Evolutionary conservation across 2,329 filamentous ascomycete genomes (phyloP).

Genomic region (Neofusicoccum ribis): DNA sequence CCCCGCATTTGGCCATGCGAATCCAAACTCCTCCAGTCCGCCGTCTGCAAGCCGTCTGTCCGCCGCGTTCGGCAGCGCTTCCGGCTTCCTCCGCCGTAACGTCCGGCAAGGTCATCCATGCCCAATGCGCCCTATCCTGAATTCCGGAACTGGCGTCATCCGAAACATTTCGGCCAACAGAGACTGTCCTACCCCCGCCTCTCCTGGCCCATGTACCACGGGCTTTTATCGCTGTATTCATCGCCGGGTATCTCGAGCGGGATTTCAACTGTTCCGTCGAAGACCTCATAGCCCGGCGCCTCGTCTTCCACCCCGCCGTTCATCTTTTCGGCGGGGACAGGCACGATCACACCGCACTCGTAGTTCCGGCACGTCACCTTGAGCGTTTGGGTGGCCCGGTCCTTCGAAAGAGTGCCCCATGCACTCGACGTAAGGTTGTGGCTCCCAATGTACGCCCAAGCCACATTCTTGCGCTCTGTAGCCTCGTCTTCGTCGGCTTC

Average conservation of each 20-base stretch:
- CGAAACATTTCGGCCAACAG: not conserved
- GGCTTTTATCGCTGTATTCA: slow-evolving; percentile 46
- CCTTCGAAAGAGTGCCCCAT: slow-evolving; percentile 79
- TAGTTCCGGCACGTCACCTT: slow-evolving; percentile 89
- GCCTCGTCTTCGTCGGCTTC: slow-evolving; percentile 21
- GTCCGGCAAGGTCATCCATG: not conserved
- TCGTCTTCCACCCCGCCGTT: slow-evolving; percentile 21
- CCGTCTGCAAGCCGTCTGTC: not conserved
- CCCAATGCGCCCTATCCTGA: not conserved
- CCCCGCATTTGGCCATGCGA: not conserved
- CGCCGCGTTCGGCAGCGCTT: not conserved
- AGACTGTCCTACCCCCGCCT: not conserved
- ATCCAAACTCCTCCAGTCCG: not conserved
- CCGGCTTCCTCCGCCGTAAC: not conserved
- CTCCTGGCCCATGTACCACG: slow-evolving; percentile 41
- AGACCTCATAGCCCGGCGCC: slow-evolving; percentile 47
- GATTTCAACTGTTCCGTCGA: slow-evolving; percentile 59
- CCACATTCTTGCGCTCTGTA: slow-evolving; percentile 35
- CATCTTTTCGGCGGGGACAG: slow-evolving; percentile 43
- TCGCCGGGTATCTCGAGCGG: slow-evolving; percentile 64
- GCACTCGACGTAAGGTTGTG: slow-evolving; percentile 92
- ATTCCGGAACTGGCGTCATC: not conserved
- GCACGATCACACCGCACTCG: slow-evolving; percentile 88
- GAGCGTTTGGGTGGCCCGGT: slow-evolving; percentile 64
- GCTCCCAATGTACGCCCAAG: slow-evolving; percentile 86